Evolutionary conservation across 2,329 filamentous ascomycete genomes (phyloP), one percentile per base, ranked within the genome.

Genomic region (Cercospora sp.): DNA sequence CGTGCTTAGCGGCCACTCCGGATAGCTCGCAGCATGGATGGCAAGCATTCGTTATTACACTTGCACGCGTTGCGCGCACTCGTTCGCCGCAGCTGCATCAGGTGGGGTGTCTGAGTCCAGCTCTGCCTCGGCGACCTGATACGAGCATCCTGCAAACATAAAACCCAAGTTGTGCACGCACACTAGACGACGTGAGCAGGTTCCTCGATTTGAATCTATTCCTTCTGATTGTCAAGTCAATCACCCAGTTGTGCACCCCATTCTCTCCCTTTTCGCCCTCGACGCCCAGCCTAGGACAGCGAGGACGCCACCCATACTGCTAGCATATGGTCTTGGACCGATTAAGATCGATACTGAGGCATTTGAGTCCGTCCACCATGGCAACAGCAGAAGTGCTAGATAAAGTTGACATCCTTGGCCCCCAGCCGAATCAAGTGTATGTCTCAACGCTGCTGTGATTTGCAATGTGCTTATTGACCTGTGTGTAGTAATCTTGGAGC

Each of bases 391-490:
- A 70, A 9, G 69, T 71, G 4, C 66, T 70, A 10, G 34, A 64
- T 5, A 68, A 70, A 49, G 69, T 69, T 21, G 70, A 72, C 53
- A 40, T 71, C 13, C 53, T 71, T 13, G 71, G 71, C 16, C 70
- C 69, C n/a, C 60, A 55, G n/a, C 71, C 49, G 40, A 45, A 69
- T 40, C 65, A 71, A 55, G 65, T 70, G 55, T 59, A 37, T 34
- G 55, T 34, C 2, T 21, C 28, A 59, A 34, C 13, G 12, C 18
- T 34, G 16, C 32, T 21, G n/a, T 8, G 32, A 16, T 24, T 10
- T 4, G n/a, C 9, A 37, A 3, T 10, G 55, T 30, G 8, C 30
- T 12, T 18, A 30, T 37, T 59, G 55, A 59, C 30, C 55, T 21
- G 1, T 37, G 9, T 30, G 12, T 7, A 59, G 55, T 37, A 71